Percentiles rank a stretch among this genome's conserved stretches.
phyloP scores from a whole-genome alignment of 2,329 filamentous ascomycete species.

The Bisporella sp. region DNA sequence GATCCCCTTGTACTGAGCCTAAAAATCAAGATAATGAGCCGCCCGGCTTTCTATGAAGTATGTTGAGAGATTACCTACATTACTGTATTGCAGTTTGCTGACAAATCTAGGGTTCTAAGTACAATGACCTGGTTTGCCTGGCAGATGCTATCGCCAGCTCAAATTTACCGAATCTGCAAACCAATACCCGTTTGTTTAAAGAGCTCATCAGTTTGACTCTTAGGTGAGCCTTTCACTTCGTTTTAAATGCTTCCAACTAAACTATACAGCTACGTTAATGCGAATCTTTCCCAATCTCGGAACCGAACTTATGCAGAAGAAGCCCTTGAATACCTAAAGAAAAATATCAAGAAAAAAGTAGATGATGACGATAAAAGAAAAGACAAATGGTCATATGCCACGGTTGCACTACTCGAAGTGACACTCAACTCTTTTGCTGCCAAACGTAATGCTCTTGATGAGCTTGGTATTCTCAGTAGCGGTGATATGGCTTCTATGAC shows the following conservation, averaged over 20 bases:
- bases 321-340: constrained; percentile 17
- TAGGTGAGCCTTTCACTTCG: constrained; percentile 11
- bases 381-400: constrained; percentile 13
- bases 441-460: constrained; percentile 12
- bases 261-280: constrained; percentile 15
- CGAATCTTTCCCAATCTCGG: constrained; percentile 21
- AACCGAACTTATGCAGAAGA: constrained; percentile 19
- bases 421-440: constrained; percentile 11
- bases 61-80: neutral
- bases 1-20: constrained; percentile 34
- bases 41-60: constrained; percentile 44
- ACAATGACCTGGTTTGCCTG: constrained; percentile 29
- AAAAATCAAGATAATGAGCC: constrained; percentile 41
- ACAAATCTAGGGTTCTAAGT: constrained; percentile 26
- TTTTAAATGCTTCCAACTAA: neutral
- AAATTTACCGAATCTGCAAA: constrained; percentile 2
- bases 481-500: constrained; percentile 11
- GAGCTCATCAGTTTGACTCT: constrained; percentile 21
- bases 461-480: constrained; percentile 14
- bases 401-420: constrained; percentile 17
- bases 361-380: constrained; percentile 14
- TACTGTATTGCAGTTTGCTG: neutral
- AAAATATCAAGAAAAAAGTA: constrained; percentile 11
- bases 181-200: constrained; percentile 16
- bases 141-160: constrained; percentile 16